Evolutionary conservation across 169 alveolate species (phyloP), one percentile per base, ranked within the genome.

Genomic region (Plasmodium yoelii): DNA sequence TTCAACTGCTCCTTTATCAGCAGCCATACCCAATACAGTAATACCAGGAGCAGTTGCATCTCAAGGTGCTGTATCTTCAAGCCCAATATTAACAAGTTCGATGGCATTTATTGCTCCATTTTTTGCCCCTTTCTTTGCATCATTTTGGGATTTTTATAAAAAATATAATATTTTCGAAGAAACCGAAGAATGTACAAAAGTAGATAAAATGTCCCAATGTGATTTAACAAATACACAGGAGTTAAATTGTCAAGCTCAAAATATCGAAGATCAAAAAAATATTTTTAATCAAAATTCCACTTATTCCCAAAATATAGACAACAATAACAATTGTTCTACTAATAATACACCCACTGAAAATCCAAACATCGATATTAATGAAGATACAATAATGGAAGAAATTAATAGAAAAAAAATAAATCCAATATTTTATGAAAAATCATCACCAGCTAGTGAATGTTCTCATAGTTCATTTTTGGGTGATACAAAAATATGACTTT

Each of bases 1-100:
- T 15, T 53, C 90, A 19, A 67, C 90, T 13, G 90, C 90, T 34
- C 90, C 90, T 47, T 26, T 80, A 9, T 67, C 90, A 55, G 80
- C 90, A 46, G 64, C 72, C 60, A n/a, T 80, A 12, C 90, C 90
- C 1, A 80, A 67, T n/a, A 56, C 90, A 80, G 82, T 57, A 44
- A 28, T 80, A 34, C 90, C 90, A 8, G 82, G 84, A 42, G 90
- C 84, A 13, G 90, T 80, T 34, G 90, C 90, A 10, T 39, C 90
- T 24, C 90, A 80, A 67, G 56, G 82, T 67, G 90, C 90, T 5
- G 82, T 80, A 9, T 67, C 90, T 3, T 80, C 90, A 59, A 80
- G 72, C 12, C 90, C 90, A 15, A 82, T 80, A 8, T 67, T 80
- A 80, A 67, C 84, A 51, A 80, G 90, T 55, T 47, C 60, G 19